These are phyloP conservation scores for Zalaria sp. DNA, from an alignment of 2,329 filamentous ascomycete genomes.

Conservation along the genomic window DNA sequence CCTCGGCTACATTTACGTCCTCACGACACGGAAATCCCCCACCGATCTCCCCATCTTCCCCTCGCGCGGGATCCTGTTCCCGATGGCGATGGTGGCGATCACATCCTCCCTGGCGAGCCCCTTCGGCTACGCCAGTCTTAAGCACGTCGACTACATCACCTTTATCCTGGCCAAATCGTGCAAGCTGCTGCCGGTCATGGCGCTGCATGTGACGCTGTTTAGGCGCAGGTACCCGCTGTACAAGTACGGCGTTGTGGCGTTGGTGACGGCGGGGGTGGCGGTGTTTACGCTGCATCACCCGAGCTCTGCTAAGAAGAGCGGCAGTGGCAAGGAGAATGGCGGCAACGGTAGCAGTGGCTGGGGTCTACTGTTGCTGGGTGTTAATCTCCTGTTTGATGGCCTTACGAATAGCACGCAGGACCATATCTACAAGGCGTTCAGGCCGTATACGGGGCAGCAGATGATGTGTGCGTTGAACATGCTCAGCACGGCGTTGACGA, in stretches of 20 bases:
- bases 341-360: conserved; percentile 54
- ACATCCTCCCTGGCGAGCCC: conserved; percentile 84
- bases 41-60: conserved; percentile 57
- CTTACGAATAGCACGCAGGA: conserved; percentile 95
- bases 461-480: conserved; percentile 99
- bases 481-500: conserved; percentile 66
- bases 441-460: conserved; percentile 76
- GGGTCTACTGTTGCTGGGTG: conserved; percentile 67
- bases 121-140: conserved; percentile 84
- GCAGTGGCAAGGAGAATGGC: conserved; percentile 20
- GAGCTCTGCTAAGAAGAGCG: conserved; percentile 38
- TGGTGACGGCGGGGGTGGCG: conserved; percentile 84
- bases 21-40: conserved; percentile 35
- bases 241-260: conserved; percentile 87
- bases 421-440: conserved; percentile 69
- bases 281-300: conserved; percentile 82
- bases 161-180: conserved; percentile 96
- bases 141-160: conserved; percentile 94
- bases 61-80: conserved; percentile 55
- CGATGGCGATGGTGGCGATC: conserved; percentile 71
- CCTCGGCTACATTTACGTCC: conserved; percentile 70
- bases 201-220: conserved; percentile 86
- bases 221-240: conserved; percentile 79
- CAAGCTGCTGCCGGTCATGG: conserved; percentile 98
- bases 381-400: conserved; percentile 92